Evolutionary conservation across 2,329 filamentous ascomycete species (phyloP).

Genomic region (Penicillium psychrosexuale): DNA sequence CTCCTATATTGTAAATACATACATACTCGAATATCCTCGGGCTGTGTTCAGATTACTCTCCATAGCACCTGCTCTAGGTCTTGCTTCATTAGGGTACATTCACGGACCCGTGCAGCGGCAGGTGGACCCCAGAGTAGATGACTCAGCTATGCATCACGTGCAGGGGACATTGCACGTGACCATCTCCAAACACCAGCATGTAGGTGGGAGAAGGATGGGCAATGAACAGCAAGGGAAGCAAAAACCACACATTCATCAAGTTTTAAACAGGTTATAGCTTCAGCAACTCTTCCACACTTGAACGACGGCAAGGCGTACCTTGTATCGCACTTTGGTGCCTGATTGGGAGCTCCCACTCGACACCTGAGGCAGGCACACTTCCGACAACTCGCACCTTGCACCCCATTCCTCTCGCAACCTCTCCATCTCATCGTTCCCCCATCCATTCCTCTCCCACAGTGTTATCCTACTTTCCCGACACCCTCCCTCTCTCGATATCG

Average conservation of each 20-base stretch:
- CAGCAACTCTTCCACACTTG: not conserved
- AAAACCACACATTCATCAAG: not conserved
- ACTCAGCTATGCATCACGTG: not conserved
- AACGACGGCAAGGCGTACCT: not conserved
- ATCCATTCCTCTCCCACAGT: conserved; percentile 18
- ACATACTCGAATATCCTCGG: not conserved
- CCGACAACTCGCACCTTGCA: conserved; percentile 24
- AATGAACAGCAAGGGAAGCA: not conserved
- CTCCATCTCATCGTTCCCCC: conserved; percentile 20
- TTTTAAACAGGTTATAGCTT: not conserved
- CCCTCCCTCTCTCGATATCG: conserved; percentile 10
- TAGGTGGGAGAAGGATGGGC: not conserved
- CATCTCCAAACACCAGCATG: not conserved
- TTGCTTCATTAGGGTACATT: not conserved
- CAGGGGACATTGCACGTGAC: not conserved
- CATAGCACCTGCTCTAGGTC: not conserved
- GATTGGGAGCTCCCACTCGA: conserved; percentile 18
- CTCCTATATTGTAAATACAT: too few species aligned
- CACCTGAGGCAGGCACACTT: conserved; percentile 24
- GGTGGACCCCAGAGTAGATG: not conserved
- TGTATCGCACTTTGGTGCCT: conserved; percentile 1
- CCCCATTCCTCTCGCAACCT: conserved; percentile 21
- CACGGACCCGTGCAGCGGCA: not conserved
- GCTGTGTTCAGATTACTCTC: not conserved
- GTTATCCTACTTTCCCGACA: conserved; percentile 12